A percentile compares a stretch with the other conserved stretches of the same genome.
These are phyloP conservation scores for Trichoderma afroharzianum DNA, from an alignment of 2,329 filamentous ascomycete species.

Conservation along the genomic window DNA sequence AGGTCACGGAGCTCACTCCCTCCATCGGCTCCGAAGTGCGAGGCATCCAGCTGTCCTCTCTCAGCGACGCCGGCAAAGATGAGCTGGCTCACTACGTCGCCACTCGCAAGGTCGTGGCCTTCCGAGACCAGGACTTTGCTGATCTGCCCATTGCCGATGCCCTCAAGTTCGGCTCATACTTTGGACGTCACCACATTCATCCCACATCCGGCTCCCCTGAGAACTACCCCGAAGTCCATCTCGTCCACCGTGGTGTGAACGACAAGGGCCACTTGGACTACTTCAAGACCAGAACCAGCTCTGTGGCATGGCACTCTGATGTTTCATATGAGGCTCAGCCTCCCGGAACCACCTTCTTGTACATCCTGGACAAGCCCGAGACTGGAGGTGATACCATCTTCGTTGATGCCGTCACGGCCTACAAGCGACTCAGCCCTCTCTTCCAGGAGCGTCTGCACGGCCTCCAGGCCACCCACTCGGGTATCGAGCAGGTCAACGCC, in stretches of 20 bases:
- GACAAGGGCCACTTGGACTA: constrained; percentile 52
- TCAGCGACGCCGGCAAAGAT: constrained; percentile 67
- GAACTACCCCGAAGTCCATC: constrained; percentile 70
- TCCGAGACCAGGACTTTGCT: constrained; percentile 71
- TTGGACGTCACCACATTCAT: constrained; percentile 78
- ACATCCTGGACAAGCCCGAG: constrained; percentile 76
- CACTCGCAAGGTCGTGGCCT: constrained; percentile 73
- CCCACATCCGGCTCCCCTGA: constrained; percentile 72
- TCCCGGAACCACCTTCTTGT: constrained; percentile 85
- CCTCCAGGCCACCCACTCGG: constrained; percentile 76
- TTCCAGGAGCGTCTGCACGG: constrained; percentile 80
- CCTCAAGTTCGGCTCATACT: constrained; percentile 68
- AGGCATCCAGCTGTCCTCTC: constrained; percentile 67
- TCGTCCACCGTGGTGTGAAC: constrained; percentile 67
- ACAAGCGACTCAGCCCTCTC: constrained; percentile 71
- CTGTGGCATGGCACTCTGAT: constrained; percentile 85
- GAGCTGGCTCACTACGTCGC: constrained; percentile 73
- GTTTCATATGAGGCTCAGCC: constrained; percentile 86
- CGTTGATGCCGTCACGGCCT: constrained; percentile 74
- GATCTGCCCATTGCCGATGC: constrained; percentile 67
- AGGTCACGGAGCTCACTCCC: constrained; percentile 62
- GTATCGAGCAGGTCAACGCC: constrained; percentile 72
- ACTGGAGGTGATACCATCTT: constrained; percentile 85
- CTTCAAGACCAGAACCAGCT: constrained; percentile 67
- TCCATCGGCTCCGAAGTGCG: constrained; percentile 69